Conservation (phyloP, 225 moss, liverwort and hornwort genomes). For the Bryoerythrophyllum caledonicum region DNA sequence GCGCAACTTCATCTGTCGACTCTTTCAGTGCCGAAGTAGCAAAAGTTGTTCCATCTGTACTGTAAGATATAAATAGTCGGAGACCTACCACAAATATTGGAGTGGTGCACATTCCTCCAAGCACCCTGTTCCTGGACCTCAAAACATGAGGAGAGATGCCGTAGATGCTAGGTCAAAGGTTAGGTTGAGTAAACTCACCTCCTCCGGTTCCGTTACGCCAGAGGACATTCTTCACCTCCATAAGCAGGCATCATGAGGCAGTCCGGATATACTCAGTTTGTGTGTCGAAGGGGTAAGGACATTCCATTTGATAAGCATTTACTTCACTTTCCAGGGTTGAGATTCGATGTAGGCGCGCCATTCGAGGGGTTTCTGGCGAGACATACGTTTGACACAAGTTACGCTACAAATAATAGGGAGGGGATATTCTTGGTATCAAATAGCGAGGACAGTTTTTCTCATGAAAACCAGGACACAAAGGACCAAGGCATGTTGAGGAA, state of each 20-base stretch:
- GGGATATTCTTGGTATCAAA: neutral
- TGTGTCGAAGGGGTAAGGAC: neutral
- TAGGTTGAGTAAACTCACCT: neutral
- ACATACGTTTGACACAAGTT: neutral
- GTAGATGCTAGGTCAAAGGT: neutral
- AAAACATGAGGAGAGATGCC: too few relatives aligned
- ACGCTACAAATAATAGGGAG: too few relatives aligned
- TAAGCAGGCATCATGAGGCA: neutral
- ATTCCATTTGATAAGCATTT: too few relatives aligned
- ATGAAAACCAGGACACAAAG: neutral
- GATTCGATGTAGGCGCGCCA: neutral
- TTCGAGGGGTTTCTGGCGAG: neutral
- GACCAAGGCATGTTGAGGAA: too few relatives aligned
- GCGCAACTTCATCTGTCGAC: too few relatives aligned
- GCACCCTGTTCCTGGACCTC: too few relatives aligned
- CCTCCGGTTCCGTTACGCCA: neutral
- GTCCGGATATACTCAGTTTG: neutral
- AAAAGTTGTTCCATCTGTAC: too few relatives aligned
- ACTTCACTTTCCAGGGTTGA: neutral
- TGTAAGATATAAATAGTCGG: too few relatives aligned
- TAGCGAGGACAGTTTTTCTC: neutral
- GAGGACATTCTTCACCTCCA: neutral
- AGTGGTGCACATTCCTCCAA: too few relatives aligned
- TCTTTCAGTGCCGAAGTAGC: too few relatives aligned
- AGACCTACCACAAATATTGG: too few relatives aligned